phyloP scores from a whole-genome alignment of 2,329 filamentous ascomycete genomes.

The Colletotrichum eremochloae region DNA sequence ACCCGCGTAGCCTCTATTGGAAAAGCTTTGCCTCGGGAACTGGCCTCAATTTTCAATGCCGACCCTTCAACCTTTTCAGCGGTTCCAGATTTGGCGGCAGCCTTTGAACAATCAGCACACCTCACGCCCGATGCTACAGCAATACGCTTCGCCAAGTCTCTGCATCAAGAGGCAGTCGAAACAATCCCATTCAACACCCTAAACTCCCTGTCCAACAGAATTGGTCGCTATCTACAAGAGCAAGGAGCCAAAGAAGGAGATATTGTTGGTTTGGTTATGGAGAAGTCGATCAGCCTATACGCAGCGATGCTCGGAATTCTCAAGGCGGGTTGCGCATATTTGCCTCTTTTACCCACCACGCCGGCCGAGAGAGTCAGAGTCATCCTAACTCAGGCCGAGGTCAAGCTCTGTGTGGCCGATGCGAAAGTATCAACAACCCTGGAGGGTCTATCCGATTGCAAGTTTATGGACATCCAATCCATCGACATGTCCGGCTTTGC shows the following conservation, averaged over 20 bases:
- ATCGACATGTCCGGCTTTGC: conserved; percentile 48
- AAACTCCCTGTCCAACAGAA: conserved; percentile 66
- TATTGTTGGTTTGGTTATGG: conserved; percentile 80
- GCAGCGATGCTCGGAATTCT: conserved; percentile 79
- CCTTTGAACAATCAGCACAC: conserved; percentile 67
- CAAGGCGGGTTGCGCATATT: conserved; percentile 82
- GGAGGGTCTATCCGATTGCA: conserved; percentile 39
- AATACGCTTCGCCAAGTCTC: conserved; percentile 71
- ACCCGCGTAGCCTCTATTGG: conserved; percentile 8
- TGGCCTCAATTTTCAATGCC: conserved; percentile 65
- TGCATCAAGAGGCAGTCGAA: conserved; percentile 54
- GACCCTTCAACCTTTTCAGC: conserved; percentile 51
- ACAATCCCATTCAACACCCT: conserved; percentile 74
- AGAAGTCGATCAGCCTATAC: conserved; percentile 82
- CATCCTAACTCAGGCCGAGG: conserved; percentile 73
- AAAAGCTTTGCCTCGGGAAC: conserved; percentile 50
- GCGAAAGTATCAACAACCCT: conserved; percentile 43
- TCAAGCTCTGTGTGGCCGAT: conserved; percentile 61
- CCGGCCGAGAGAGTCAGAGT: conserved; percentile 70
- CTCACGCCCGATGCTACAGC: conserved; percentile 68
- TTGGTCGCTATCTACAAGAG: conserved; percentile 68
- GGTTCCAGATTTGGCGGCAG: conserved; percentile 60
- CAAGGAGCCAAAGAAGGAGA: conserved; percentile 64
- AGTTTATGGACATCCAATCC: conserved; percentile 52
- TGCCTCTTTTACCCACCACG: conserved; percentile 83